Evolutionary conservation across 805 yeast genomes (phyloP).

Genomic region (Pichia californica): DNA sequence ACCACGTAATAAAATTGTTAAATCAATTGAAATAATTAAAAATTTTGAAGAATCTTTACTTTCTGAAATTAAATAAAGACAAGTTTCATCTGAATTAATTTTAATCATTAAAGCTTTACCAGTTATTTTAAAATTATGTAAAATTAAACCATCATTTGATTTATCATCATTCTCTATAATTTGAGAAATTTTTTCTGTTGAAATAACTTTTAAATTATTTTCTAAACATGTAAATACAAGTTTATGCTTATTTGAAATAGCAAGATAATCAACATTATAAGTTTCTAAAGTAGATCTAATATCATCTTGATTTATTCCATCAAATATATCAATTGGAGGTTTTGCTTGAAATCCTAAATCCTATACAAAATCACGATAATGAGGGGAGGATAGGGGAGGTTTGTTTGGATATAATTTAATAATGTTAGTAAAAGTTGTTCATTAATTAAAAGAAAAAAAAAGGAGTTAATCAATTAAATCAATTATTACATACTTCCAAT

Average conservation of each 20-base stretch:
- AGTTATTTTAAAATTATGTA: not conserved
- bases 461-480: not conserved
- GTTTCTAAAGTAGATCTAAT: constrained; percentile 1
- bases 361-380: constrained; percentile 8
- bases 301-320: not conserved
- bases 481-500: constrained; percentile 19
- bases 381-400: too few relatives aligned
- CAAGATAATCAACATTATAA: constrained; percentile 14
- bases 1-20: constrained; percentile 6
- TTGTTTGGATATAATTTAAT: too few relatives aligned
- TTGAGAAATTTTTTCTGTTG: constrained; percentile 14
- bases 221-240: constrained; percentile 19
- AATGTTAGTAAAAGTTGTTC: not conserved
- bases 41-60: not conserved
- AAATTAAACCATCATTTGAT: not conserved
- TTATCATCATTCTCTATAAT: constrained; percentile 14
- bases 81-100: constrained; percentile 18
- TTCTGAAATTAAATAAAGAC: constrained; percentile 9
- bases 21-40: constrained; percentile 1
- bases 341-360: constrained; percentile 28
- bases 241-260: constrained; percentile 16
- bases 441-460: not conserved
- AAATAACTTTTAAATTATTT: constrained; percentile 16
- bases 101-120: constrained; percentile 16
- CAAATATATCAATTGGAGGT: constrained; percentile 22